Evolutionary conservation across 768 basidiomycete genomes (phyloP).

Genomic region (Amyloporia xantha): DNA sequence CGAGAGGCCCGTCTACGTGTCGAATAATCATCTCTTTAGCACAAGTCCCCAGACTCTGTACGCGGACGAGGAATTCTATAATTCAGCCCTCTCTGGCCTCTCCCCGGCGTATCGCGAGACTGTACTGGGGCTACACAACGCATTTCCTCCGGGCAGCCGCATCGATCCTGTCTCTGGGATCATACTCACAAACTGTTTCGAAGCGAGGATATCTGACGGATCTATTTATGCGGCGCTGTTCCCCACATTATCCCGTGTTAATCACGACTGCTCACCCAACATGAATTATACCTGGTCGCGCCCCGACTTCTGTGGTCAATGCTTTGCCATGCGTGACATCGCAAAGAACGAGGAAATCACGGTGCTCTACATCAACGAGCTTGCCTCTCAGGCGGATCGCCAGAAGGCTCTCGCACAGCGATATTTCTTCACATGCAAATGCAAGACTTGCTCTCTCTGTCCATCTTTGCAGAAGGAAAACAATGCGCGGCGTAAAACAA

Average conservation of each 20-base stretch:
- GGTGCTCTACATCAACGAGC: neutral
- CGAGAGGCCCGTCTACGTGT: neutral
- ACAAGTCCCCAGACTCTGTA: neutral
- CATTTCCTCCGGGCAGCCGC: neutral
- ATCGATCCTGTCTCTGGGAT: neutral
- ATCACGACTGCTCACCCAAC: neutral
- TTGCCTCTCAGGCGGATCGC: neutral
- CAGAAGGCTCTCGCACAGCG: neutral
- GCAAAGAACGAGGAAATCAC: slow-evolving; percentile 2
- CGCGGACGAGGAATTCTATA: neutral
- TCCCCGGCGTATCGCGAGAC: neutral
- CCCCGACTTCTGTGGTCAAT: neutral
- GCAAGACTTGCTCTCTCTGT: neutral
- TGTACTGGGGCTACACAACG: neutral
- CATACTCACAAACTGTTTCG: neutral
- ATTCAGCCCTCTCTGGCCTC: neutral
- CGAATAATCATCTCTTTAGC: neutral
- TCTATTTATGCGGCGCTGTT: neutral
- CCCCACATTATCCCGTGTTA: neutral
- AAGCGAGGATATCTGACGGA: neutral
- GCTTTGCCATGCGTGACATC: slow-evolving; percentile 2
- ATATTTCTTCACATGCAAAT: neutral
- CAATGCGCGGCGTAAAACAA: neutral
- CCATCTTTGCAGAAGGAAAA: neutral
- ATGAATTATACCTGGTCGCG: neutral